Percentiles rank a stretch among this genome's conserved stretches.
Conservation (phyloP, 2,329 filamentous ascomycete genomes). For the Paecilomyces variotii region DNA sequence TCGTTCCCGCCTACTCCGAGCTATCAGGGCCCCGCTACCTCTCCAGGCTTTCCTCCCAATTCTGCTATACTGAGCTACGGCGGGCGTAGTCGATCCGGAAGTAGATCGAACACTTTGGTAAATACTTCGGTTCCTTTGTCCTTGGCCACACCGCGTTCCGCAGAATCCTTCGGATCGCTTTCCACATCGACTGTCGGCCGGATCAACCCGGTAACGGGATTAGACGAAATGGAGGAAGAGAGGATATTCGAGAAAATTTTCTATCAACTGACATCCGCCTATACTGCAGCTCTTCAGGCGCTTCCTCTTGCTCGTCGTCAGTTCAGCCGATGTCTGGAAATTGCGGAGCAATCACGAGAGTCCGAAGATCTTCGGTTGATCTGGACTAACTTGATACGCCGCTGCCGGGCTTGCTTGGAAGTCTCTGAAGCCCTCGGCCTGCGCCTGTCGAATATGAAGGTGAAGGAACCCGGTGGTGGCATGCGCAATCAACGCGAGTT, state of each 20-base stretch:
- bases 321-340: conserved; percentile 56
- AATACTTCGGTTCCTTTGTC: conserved; percentile 39
- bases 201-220: conserved; percentile 51
- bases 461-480: conserved; percentile 73
- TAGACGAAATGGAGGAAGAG: conserved; percentile 65
- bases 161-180: conserved; percentile 62
- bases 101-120: conserved; percentile 47
- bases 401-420: conserved; percentile 62
- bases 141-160: conserved; percentile 65
- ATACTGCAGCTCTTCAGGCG: conserved; percentile 63
- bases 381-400: conserved; percentile 64
- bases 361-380: conserved; percentile 54
- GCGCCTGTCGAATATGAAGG: conserved; percentile 68
- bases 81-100: conserved; percentile 39
- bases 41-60: conserved; percentile 23
- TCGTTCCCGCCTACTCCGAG: conserved; percentile 23
- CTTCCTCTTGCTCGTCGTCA: conserved; percentile 63
- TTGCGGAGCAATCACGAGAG: conserved; percentile 52
- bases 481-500: conserved; percentile 51
- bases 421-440: conserved; percentile 65
- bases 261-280: conserved; percentile 63
- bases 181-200: conserved; percentile 40
- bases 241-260: conserved; percentile 76
- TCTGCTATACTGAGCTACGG: conserved; percentile 22
- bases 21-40: conserved; percentile 18